Evolutionary conservation across 1,284 basidiomycete species (phyloP), one percentile per base, ranked within the genome.

Genomic region (Xerocomus nothofagi): DNA sequence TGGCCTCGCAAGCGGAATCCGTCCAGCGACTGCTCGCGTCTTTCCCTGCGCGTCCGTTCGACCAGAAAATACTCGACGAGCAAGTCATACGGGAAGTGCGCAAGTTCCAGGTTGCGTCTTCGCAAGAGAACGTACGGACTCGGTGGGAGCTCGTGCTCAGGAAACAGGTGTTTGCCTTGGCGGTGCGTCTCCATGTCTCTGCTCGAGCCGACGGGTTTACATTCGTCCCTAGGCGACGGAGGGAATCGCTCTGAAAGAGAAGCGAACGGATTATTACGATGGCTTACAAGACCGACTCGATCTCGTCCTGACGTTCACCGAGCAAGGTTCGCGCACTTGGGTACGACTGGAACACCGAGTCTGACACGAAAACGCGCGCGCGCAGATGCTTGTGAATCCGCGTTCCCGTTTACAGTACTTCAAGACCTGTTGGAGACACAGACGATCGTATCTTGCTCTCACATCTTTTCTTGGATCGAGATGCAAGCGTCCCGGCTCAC

Each of bases 381-480:
- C 23, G 10, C 20, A 81, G 81, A 81, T 56, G 77, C 74, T 9
- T 81, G 78, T 54, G 80, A 86, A 39, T 58, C 66, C 11, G 68
- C 71, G 5, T 74, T 81, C 47, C 74, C 88, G 1, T 82, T 91
- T 57, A 73, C 73, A 31, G 73, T 88, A 18, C 75, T 93, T 2
- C 81, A 88, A 59, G 86, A 89, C 57, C 72, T 93, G 12, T 73
- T 93, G 45, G 91, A 93, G 63, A 82, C 81, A 1, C 89, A 92
- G 57, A 91, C 91, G 9, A 85, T 93, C 55, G 67, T 74, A 1
- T 90, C 87, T 8, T 93, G 91, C 65, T 87, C 88, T 12, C 82
- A 86, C 56, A 81, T 93, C 29, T 91, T 93, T 70, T 82, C 83
- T 3, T 93, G 90, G 86, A 85, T 93, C 38, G 91, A 93, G 70